Evolutionary conservation across 352 stramenopile species (phyloP), one percentile per base, ranked within the genome.

Genomic region (Thraustochytrium striatum): DNA sequence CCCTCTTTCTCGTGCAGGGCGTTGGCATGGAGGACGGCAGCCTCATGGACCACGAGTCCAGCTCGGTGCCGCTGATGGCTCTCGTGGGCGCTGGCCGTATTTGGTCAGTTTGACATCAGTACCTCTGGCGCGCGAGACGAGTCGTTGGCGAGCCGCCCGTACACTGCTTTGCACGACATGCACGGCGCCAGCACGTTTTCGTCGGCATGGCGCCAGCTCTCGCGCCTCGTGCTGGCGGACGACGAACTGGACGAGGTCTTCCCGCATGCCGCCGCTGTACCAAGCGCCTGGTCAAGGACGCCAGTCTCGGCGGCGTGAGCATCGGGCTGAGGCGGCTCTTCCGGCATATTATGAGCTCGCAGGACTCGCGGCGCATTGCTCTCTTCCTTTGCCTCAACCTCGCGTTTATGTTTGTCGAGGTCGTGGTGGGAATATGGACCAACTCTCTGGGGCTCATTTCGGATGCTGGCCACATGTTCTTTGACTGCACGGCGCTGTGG

Each of bases 401-500:
- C 32, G 83, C 84, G 41, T 94, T 93, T 81, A 94, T 94, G 90
- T 90, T 94, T 52, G 85, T 94, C 36, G 90, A 94, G 59, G 82
- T 94, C 30, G 84, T 85, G 5, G 90, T 94, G 5, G 90, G 89
- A 9, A 82, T 92, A 32, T 92, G 85, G 84, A 92, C 88, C 13
- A 94, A 94, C 79, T 94, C 90, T 35, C 84, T 94, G n/a, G 90
- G 90, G 0, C 87, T 94, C 52, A 92, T 93, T 72, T 89, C 89
- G 13, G 90, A 94, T 55, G 90, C 90, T 8, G 90, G 90, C 1
- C 90, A 94, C 86, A 94, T 94, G 90, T 85, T 94, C 28, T 94
- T 94, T 72, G 90, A 94, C 82, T 94, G 93, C 50, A 85, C 87
- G 19, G 89, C 90, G 25, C 84, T 94, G 11, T 94, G 70, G 89